Evolutionary conservation across 2,329 filamentous ascomycete genomes (phyloP).

Genomic region (Neocucurbitaria cava): DNA sequence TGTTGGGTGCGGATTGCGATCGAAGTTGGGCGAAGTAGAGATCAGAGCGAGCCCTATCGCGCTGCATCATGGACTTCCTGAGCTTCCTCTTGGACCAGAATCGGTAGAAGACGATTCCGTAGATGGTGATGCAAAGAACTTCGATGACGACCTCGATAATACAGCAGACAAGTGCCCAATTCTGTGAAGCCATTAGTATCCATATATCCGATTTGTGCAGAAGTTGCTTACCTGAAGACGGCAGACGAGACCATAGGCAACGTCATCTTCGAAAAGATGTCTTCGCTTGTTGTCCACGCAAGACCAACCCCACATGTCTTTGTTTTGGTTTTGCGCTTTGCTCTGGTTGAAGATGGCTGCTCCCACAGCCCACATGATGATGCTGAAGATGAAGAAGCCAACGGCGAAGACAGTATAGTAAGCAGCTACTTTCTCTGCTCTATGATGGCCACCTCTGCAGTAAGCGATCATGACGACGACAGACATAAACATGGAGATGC

Average conservation of each 20-base stretch:
- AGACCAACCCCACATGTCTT: conserved; percentile 99
- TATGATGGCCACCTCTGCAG: conserved; percentile 83
- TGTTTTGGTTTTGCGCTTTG: conserved; percentile 73
- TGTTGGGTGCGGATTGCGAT: conserved; percentile 90
- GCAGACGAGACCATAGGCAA: conserved; percentile 90
- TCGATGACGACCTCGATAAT: conserved; percentile 97
- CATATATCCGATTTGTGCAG: neutral
- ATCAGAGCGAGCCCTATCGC: conserved; percentile 92
- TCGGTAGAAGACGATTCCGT: conserved; percentile 94
- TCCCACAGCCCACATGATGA: conserved; percentile 89
- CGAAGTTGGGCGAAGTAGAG: conserved; percentile 78
- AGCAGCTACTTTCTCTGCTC: conserved; percentile 89
- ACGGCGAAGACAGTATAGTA: conserved; percentile 97
- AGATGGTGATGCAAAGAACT: conserved; percentile 87
- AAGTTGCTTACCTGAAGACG: conserved; percentile 72
- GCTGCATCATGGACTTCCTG: conserved; percentile 94
- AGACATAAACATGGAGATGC: conserved; percentile 80
- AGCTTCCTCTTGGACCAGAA: conserved; percentile 97
- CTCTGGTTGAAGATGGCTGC: conserved; percentile 83
- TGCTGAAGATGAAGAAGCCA: conserved; percentile 90
- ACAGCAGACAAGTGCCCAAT: conserved; percentile 95
- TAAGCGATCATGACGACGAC: conserved; percentile 84
- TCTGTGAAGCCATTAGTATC: conserved; percentile 59
- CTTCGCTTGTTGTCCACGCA: conserved; percentile 87
- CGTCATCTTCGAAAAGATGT: conserved; percentile 77